Base-by-base conservation (phyloP, 1,139 yeast species). In the Dujonia santamariae region DNA sequence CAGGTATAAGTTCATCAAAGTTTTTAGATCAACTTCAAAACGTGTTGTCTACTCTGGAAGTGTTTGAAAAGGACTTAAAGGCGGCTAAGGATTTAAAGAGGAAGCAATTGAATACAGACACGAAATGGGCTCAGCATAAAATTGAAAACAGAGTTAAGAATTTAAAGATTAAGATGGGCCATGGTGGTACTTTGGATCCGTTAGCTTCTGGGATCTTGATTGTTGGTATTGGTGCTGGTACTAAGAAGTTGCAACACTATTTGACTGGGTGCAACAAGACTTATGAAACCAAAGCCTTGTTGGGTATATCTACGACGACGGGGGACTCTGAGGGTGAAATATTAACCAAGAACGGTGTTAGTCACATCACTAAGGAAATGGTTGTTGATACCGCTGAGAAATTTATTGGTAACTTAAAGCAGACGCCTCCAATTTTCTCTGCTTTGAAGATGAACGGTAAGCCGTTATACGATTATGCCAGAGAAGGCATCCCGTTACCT, bases 171-270 rank as follows among this genome's bases (percentile, higher is more conserved):
- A 92, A 94, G 53, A 83, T 92, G 65, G 99, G 99, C 1, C 99
- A 94, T 58, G 99, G 98, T 6, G 99, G 99, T 5, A 92, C 99
- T 0, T 67, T 94, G 30, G 99, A 94, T 52, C 97, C 97, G 0
- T 59, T 87, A 37, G 99, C 99, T 0, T 80, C 88, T 20, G 99
- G 99, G 7, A 92, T 92, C 2, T 59, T 92, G 39, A 94, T 94
- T 2, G 72, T 94, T 39, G 99, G 98, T 3, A 76, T 94, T 18
- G 97, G 97, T 7, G 46, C 67, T 2, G 98, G 98, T 2, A 94
- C 99, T 3, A 92, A 90, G 54, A 68, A 75, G 53, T 65, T 94
- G 31, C 82, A 79, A 38, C 68, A 76, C 40, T 88, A 84, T 49
- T 67, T 83, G 28, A 73, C 82, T 26, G 87, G 86, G 18, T 78